These are phyloP conservation scores for Penicillium longicatenatum DNA, from an alignment of 495 filamentous ascomycete species.

Conservation along the genomic window DNA sequence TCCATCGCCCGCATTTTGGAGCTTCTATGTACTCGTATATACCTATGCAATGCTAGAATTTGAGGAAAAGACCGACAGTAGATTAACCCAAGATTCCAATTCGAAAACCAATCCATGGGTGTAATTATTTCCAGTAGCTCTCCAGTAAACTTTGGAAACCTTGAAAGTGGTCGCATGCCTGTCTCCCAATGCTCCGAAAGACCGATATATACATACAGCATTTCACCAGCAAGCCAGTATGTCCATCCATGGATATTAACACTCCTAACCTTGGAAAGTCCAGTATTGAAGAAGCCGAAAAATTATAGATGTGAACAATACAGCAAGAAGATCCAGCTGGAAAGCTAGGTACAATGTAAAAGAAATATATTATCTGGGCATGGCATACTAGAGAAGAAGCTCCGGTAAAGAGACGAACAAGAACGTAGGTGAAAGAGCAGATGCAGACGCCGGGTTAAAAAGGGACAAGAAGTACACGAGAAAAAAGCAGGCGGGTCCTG, in stretches of 20 bases:
- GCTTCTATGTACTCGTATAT: neutral
- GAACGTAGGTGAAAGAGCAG: conserved; percentile 25
- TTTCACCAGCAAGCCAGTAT: neutral
- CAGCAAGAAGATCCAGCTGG: neutral
- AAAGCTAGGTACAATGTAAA: conserved; percentile 24
- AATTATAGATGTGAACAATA: neutral
- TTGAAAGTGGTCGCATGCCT: too few species aligned
- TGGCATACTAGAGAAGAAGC: conserved; percentile 36
- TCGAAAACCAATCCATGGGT: neutral
- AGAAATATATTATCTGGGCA: conserved; percentile 45
- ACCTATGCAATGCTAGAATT: neutral
- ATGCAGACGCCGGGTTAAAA: conserved; percentile 44
- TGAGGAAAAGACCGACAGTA: neutral
- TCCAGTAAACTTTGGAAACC: too few species aligned
- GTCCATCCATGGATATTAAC: neutral
- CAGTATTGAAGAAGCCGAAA: neutral
- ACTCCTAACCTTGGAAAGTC: neutral
- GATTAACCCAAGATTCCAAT: too few species aligned
- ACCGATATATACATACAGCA: neutral
- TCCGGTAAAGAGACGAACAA: conserved; percentile 21
- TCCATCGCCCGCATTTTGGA: conserved; percentile 18
- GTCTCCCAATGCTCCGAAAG: neutral
- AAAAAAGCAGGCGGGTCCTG: conserved; percentile 33
- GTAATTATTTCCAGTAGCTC: too few species aligned
- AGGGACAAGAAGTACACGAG: conserved; percentile 29